A percentile compares a stretch with the other conserved stretches of the same genome.
Conservation (phyloP, 2,329 filamentous ascomycete species). For the Paracoccidioides lutzii region DNA sequence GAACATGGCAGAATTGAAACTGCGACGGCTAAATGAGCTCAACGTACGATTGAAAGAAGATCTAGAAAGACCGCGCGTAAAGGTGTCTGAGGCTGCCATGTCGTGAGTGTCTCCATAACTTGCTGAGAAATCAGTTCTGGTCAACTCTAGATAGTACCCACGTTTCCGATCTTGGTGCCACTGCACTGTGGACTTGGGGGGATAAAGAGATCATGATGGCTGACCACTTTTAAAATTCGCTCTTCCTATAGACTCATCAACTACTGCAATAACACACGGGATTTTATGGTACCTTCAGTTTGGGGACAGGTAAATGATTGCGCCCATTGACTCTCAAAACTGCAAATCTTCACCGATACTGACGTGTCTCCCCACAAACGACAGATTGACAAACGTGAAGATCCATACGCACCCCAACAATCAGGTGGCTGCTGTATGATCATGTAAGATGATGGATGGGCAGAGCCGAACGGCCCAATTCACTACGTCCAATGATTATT, state of each 20-base stretch:
- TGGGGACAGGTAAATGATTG: constrained; percentile 59
- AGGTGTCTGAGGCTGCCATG: constrained; percentile 83
- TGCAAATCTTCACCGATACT: constrained; percentile 9
- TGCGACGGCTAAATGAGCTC: constrained; percentile 87
- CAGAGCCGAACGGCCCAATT: background rate
- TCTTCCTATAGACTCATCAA: constrained; percentile 64
- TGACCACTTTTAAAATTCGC: background rate
- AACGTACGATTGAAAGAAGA: constrained; percentile 95
- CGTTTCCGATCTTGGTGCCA: background rate
- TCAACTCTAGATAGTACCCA: background rate
- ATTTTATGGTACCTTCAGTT: constrained; percentile 97
- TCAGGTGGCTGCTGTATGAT: constrained; percentile 84
- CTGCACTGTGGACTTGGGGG: background rate
- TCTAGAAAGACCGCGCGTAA: constrained; percentile 86
- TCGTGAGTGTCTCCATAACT: constrained; percentile 44
- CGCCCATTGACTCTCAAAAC: background rate
- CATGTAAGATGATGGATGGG: constrained; percentile 52
- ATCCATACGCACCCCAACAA: constrained; percentile 96
- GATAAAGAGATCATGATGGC: background rate
- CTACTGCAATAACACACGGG: constrained; percentile 94
- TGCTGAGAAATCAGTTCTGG: background rate
- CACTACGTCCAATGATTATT: background rate
- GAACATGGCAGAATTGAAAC: constrained; percentile 97
- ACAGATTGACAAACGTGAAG: constrained; percentile 81
- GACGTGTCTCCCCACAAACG: constrained; percentile 1